A percentile compares a stretch with the other conserved stretches of the same genome.
These are phyloP conservation scores for Cicer pinnatifidum DNA, from an alignment of 306 rosid species.

Conservation along the genomic window DNA sequence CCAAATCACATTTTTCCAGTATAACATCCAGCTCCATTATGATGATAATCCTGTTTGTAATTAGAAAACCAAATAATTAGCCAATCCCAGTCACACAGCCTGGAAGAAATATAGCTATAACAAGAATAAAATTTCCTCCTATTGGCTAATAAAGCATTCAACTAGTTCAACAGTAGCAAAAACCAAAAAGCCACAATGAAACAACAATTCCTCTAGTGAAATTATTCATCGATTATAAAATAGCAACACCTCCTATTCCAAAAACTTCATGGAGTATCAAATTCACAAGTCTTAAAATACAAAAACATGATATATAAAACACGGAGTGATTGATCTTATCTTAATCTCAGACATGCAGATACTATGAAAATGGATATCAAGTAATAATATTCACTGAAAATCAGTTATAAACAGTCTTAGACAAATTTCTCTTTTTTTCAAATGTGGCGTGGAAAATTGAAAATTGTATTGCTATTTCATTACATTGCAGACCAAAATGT, in stretches of 20 bases:
- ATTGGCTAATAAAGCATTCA: neutral
- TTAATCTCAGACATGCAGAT: neutral
- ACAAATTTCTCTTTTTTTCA: neutral
- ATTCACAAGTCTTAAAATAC: constrained; percentile 15
- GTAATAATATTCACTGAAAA: neutral
- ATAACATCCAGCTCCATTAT: constrained; percentile 69
- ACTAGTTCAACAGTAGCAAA: neutral
- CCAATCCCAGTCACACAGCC: neutral
- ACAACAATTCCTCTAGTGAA: neutral
- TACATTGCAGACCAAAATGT: neutral
- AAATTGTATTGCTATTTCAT: neutral
- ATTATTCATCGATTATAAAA: neutral
- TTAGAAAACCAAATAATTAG: constrained; percentile 20
- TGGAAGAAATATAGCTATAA: neutral
- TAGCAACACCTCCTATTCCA: neutral
- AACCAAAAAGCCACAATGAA: neutral
- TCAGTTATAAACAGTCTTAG: neutral
- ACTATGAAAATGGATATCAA: neutral
- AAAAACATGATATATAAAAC: neutral
- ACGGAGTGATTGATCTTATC: neutral
- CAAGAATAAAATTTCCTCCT: neutral
- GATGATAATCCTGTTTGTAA: constrained; percentile 70
- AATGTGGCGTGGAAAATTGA: neutral
- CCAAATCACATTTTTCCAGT: constrained; percentile 59
- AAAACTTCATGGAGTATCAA: neutral